Conservation (phyloP, 2,329 filamentous ascomycete genomes). For the Lachnellula cervina region DNA sequence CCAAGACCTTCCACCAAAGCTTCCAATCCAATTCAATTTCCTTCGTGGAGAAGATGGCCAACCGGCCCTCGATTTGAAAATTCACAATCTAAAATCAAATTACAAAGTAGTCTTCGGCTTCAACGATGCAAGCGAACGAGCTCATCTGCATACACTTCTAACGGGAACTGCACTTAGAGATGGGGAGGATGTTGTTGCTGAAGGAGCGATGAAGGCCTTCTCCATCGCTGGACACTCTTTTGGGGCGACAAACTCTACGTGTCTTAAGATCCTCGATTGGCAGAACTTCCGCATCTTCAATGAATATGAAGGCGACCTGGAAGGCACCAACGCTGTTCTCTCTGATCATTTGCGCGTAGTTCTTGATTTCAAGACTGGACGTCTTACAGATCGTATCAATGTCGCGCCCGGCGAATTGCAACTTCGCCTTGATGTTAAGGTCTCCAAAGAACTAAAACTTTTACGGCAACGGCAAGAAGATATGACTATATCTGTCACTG, state of each 20-base stretch:
- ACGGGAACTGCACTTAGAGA: constrained; percentile 65
- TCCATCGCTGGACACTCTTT: constrained; percentile 53
- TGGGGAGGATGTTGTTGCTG: constrained; percentile 65
- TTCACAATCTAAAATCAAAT: constrained; percentile 37
- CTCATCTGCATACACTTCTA: constrained; percentile 66
- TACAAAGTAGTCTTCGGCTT: constrained; percentile 77
- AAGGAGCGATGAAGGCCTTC: constrained; percentile 62
- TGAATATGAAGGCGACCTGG: constrained; percentile 52
- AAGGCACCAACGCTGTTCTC: constrained; percentile 62
- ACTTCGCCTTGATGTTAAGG: constrained; percentile 56
- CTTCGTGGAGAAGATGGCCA: constrained; percentile 65
- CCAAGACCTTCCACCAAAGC: constrained; percentile 59
- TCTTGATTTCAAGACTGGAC: constrained; percentile 69
- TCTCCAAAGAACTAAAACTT: constrained; percentile 58
- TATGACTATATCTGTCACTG: constrained; percentile 69
- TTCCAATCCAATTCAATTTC: constrained; percentile 74
- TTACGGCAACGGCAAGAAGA: constrained; percentile 72
- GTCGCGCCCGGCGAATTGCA: constrained; percentile 70
- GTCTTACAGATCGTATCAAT: constrained; percentile 78
- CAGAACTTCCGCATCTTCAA: constrained; percentile 69
- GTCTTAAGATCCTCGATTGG: constrained; percentile 47
- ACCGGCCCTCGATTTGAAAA: constrained; percentile 61
- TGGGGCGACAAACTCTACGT: constrained; percentile 28
- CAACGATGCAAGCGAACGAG: constrained; percentile 64
- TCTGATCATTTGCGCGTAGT: constrained; percentile 73